These are phyloP conservation scores for Emydomyces testavorans DNA, from an alignment of 2,329 filamentous ascomycete genomes.

Conservation along the genomic window DNA sequence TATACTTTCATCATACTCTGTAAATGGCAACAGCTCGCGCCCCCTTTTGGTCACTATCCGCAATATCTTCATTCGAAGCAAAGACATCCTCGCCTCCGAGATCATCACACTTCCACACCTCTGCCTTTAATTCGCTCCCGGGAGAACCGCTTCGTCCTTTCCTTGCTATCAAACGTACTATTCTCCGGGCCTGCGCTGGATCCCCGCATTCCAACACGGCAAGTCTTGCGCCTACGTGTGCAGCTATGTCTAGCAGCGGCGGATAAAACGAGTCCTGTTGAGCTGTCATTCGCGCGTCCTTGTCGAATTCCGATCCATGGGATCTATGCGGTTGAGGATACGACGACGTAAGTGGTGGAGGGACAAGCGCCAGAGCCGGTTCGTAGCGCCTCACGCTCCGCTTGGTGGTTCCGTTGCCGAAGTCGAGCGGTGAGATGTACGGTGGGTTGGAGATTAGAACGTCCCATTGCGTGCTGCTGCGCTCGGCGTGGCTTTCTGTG, in stretches of 20 bases:
- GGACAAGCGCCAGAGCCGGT: conserved; percentile 67
- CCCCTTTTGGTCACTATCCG: background rate
- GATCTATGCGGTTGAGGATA: background rate
- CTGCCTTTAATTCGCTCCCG: conserved; percentile 4
- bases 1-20: too few relatives aligned
- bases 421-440: conserved; percentile 62
- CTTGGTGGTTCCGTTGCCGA: conserved; percentile 47
- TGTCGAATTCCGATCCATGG: background rate
- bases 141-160: background rate
- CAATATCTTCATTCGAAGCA: background rate
- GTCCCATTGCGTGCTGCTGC: conserved; percentile 28
- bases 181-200: conserved; percentile 25
- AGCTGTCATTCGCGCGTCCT: background rate
- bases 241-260: conserved; percentile 23
- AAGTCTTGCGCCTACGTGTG: conserved; percentile 20
- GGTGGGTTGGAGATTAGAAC: conserved; percentile 82
- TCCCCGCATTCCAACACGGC: conserved; percentile 31
- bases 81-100: background rate
- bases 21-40: conserved; percentile 16
- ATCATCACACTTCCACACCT: conserved; percentile 17
- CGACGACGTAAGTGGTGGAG: conserved; percentile 27
- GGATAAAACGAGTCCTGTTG: conserved; percentile 29
- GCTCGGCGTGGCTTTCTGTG: background rate
- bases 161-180: conserved; percentile 16
- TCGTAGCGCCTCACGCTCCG: conserved; percentile 73